A percentile compares a stretch with the other conserved stretches of the same genome.
Conservation (phyloP, 2,329 filamentous ascomycete genomes). For the Ascosphaera apis region DNA sequence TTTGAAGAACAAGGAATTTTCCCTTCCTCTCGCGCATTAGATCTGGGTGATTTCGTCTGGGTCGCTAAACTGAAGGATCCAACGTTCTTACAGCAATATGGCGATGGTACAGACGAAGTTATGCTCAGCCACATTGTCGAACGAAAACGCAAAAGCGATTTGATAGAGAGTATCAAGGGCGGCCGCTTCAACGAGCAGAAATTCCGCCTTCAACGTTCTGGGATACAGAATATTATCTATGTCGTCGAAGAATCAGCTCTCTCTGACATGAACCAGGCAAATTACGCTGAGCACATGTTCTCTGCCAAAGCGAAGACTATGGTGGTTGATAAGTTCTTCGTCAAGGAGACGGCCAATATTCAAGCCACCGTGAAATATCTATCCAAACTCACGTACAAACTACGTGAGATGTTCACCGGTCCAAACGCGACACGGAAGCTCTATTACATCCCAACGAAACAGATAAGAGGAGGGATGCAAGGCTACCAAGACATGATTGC, state of each 20-base stretch:
- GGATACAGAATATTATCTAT: constrained; percentile 55
- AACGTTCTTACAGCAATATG: constrained; percentile 29
- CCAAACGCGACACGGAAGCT: constrained; percentile 14
- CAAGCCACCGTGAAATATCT: constrained; percentile 61
- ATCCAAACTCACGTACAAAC: constrained; percentile 43
- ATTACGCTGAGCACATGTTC: constrained; percentile 42
- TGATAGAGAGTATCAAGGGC: constrained; percentile 61
- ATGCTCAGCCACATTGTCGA: constrained; percentile 64
- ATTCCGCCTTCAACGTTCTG: constrained; percentile 49
- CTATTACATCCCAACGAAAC: constrained; percentile 39
- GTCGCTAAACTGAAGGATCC: constrained; percentile 48
- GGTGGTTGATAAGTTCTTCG: constrained; percentile 55
- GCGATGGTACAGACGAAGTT: constrained; percentile 38
- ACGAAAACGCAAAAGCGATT: constrained; percentile 56
- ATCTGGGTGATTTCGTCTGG: constrained; percentile 59
- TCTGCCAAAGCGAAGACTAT: constrained; percentile 57
- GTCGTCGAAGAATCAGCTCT: constrained; percentile 54
- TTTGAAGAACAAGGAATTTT: constrained; percentile 41
- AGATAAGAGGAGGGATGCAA: constrained; percentile 11
- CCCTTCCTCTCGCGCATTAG: constrained; percentile 43
- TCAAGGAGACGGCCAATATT: constrained; percentile 52
- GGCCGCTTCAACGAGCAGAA: constrained; percentile 69
- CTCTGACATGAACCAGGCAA: constrained; percentile 18
- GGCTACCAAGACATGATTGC: background rate
- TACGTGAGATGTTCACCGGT: constrained; percentile 38